Conservation (phyloP, 2,329 filamentous ascomycete genomes). For the Aureobasidium sp. region DNA sequence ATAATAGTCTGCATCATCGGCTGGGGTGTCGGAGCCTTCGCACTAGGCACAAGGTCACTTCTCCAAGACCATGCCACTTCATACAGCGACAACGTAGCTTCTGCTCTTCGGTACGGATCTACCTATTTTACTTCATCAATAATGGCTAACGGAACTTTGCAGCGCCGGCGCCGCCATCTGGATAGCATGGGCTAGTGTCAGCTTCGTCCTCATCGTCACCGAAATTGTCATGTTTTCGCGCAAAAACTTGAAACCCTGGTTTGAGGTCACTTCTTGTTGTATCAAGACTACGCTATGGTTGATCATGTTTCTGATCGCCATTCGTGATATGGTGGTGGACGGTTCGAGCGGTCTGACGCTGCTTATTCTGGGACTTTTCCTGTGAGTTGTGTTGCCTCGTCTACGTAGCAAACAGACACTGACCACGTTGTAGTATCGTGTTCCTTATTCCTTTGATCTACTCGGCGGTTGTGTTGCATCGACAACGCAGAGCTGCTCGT, state of each 20-base stretch:
- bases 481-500: neutral
- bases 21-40: neutral
- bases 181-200: neutral
- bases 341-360: neutral
- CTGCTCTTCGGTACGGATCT: neutral
- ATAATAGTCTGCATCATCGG: neutral
- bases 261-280: neutral
- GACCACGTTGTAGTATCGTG: neutral
- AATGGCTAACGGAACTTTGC: neutral
- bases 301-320: neutral
- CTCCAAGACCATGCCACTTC: neutral
- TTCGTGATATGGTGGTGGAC: neutral
- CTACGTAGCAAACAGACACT: neutral
- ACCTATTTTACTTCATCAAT: neutral
- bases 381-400: neutral
- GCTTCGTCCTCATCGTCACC: neutral
- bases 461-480: neutral
- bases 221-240: neutral
- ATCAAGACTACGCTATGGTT: conserved; percentile 1
- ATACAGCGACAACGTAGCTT: neutral
- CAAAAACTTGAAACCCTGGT: neutral
- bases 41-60: neutral
- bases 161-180: neutral
- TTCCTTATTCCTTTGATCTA: neutral
- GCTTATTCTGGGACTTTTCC: neutral